phyloP scores from a whole-genome alignment of 179 eudicot genomes.

The Vitellaria paradoxa region DNA sequence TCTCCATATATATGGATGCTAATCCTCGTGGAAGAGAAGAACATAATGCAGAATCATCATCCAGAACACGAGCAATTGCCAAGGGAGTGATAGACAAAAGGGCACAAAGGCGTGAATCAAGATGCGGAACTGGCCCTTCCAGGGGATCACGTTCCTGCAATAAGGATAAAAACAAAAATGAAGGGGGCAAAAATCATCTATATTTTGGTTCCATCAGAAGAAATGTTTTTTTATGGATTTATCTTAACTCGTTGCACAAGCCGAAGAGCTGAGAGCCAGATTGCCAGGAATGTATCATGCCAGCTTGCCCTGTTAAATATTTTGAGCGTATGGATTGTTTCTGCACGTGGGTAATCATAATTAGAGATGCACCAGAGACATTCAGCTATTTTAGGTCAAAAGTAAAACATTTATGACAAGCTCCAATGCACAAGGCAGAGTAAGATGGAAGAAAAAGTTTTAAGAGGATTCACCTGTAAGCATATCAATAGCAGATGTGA shows the following conservation, averaged over 20 bases:
- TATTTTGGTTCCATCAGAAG: not conserved
- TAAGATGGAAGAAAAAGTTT: not conserved
- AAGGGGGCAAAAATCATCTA: constrained; percentile 5
- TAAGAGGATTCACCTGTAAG: constrained; percentile 26
- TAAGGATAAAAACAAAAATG: not conserved
- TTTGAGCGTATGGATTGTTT: constrained; percentile 28
- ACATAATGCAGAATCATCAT: constrained; percentile 17
- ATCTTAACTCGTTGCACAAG: constrained; percentile 42
- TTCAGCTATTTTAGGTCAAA: not conserved
- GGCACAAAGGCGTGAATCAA: constrained; percentile 34
- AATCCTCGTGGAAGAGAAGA: constrained; percentile 9
- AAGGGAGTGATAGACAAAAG: constrained; percentile 37
- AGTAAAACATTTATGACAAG: not conserved
- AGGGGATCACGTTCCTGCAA: constrained; percentile 39
- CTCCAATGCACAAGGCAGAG: not conserved
- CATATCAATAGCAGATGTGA: constrained; percentile 30
- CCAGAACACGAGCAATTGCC: constrained; percentile 34
- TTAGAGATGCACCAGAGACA: not conserved
- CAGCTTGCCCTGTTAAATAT: constrained; percentile 37
- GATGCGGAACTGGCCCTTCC: constrained; percentile 44
- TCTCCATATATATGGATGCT: constrained; percentile 3
- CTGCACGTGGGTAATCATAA: constrained; percentile 21
- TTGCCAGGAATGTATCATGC: constrained; percentile 40
- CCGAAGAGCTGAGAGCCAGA: constrained; percentile 44
- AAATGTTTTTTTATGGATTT: not conserved